A percentile compares a stretch with the other conserved stretches of the same genome.
These are phyloP conservation scores for Candolleomyces aberdarensis DNA, from an alignment of 768 basidiomycete species.

Conservation along the genomic window DNA sequence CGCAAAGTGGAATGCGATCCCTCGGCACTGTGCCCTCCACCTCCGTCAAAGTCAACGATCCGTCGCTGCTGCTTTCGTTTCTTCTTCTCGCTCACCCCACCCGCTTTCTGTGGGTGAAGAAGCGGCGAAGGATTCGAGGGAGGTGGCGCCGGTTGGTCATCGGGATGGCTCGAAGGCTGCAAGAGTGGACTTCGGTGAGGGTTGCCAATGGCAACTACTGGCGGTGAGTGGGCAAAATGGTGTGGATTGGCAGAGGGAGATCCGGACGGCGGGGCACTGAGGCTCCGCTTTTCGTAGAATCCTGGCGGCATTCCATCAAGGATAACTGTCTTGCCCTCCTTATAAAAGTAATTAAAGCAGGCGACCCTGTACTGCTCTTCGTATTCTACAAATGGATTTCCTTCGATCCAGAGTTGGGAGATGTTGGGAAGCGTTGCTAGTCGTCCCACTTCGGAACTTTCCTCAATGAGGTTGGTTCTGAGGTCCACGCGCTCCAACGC, in stretches of 20 bases:
- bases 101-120: constrained; percentile 32
- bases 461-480: constrained; percentile 73
- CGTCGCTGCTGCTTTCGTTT: constrained; percentile 67
- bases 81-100: constrained; percentile 36
- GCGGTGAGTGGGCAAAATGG: constrained; percentile 54
- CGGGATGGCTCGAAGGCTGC: background rate
- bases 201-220: constrained; percentile 55
- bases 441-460: constrained; percentile 81
- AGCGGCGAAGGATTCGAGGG: constrained; percentile 46
- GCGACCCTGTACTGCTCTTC: constrained; percentile 73
- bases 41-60: constrained; percentile 74
- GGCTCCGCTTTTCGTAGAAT: constrained; percentile 66
- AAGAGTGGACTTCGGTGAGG: constrained; percentile 20
- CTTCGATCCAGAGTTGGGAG: constrained; percentile 75
- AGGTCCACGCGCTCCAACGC: constrained; percentile 86
- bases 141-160: constrained; percentile 30
- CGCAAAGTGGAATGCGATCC: constrained; percentile 28
- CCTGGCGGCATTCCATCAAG: constrained; percentile 73
- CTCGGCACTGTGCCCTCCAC: constrained; percentile 25
- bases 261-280: constrained; percentile 49
- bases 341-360: constrained; percentile 82
- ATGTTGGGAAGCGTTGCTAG: constrained; percentile 79
- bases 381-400: constrained; percentile 75
- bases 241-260: constrained; percentile 48
- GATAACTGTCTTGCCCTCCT: constrained; percentile 75